Evolutionary conservation across 345 rosid genomes (phyloP).

Genomic region (Erucastrum elatum): DNA sequence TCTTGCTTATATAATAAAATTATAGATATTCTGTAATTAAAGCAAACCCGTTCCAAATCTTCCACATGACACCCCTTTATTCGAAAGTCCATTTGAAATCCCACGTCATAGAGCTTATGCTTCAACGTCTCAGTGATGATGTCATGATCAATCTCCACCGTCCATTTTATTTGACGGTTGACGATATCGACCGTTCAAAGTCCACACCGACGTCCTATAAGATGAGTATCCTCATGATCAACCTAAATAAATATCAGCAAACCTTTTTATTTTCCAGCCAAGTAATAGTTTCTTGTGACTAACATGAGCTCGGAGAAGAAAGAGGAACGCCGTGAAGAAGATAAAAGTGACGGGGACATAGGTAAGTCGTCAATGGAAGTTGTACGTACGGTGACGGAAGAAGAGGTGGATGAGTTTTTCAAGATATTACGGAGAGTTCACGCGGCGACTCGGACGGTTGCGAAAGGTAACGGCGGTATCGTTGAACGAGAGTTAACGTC

Average conservation of each 20-base stretch:
- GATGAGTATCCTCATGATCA: not conserved
- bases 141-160: slow-evolving; percentile 31
- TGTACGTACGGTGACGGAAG: slow-evolving; percentile 40
- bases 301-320: slow-evolving; percentile 25
- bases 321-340: slow-evolving; percentile 11
- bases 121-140: slow-evolving; percentile 3
- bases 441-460: slow-evolving; percentile 28
- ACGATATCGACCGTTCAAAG: slow-evolving; percentile 13
- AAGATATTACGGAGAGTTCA: slow-evolving; percentile 41
- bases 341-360: slow-evolving; percentile 12
- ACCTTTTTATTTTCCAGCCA: not conserved
- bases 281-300: not conserved
- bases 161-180: not conserved
- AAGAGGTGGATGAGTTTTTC: slow-evolving; percentile 43
- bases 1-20: slow-evolving; percentile 24
- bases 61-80: slow-evolving; percentile 34
- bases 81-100: slow-evolving; percentile 13
- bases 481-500: slow-evolving; percentile 22
- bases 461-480: slow-evolving; percentile 27
- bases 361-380: not conserved
- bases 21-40: not conserved
- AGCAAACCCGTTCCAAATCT: not conserved
- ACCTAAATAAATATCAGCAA: not conserved
- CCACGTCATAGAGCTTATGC: slow-evolving; percentile 25
- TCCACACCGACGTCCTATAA: slow-evolving; percentile 30